These are phyloP conservation scores for Fraxinus nigra DNA, from an alignment of 305 asterid species.

Conservation along the genomic window DNA sequence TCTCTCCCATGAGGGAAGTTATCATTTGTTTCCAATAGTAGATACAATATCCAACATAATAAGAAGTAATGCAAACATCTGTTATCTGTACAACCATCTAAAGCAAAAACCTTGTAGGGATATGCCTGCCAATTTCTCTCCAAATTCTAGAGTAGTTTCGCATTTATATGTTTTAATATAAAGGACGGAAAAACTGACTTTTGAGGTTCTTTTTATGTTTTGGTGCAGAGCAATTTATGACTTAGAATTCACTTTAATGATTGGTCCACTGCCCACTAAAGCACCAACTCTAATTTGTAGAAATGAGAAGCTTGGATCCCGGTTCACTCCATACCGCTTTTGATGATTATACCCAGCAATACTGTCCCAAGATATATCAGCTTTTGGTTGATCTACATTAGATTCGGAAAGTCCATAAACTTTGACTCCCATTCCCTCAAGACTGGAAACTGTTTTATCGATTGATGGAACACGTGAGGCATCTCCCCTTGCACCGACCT, in stretches of 20 bases:
- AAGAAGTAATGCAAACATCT: not conserved
- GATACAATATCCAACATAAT: not conserved
- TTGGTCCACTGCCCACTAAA: constrained; percentile 11
- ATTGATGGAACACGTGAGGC: constrained; percentile 34
- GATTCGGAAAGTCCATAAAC: constrained; percentile 67
- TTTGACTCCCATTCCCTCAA: constrained; percentile 87
- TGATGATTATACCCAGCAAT: constrained; percentile 92
- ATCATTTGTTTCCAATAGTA: not conserved
- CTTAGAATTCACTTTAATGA: not conserved
- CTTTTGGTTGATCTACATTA: constrained; percentile 39
- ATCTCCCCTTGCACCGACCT: constrained; percentile 41
- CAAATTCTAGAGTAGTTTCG: not conserved
- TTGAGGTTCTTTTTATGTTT: not conserved
- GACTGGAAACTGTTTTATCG: constrained; percentile 65
- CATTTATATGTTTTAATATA: not conserved
- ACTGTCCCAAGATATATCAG: constrained; percentile 81
- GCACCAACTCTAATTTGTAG: constrained; percentile 18
- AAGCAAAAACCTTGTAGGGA: not conserved
- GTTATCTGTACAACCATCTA: not conserved
- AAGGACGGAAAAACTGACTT: not conserved
- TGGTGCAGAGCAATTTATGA: not conserved
- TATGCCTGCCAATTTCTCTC: not conserved
- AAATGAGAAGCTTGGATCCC: constrained; percentile 10
- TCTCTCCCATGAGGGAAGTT: constrained; percentile 1
- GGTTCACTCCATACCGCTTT: constrained; percentile 49